A percentile compares a stretch with the other conserved stretches of the same genome.
These are phyloP conservation scores for Pleurotus tuoliensis DNA, from an alignment of 768 basidiomycete genomes.

Conservation along the genomic window DNA sequence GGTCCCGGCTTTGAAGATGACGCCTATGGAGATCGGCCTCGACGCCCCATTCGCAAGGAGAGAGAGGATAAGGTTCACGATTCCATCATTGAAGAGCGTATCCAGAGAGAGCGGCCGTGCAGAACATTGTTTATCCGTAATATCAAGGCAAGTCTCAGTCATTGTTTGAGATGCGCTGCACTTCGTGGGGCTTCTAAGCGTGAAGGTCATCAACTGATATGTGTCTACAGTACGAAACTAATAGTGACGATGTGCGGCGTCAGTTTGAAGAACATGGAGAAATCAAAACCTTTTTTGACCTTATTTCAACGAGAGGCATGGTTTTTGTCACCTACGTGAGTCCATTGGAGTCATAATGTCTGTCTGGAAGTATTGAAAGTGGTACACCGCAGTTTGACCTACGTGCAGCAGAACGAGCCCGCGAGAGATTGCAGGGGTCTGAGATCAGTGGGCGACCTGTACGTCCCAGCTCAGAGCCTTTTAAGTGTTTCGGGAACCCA, in stretches of 20 bases:
- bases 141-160: constrained; percentile 77
- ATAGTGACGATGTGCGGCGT: constrained; percentile 77
- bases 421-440: constrained; percentile 87
- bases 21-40: constrained; percentile 32
- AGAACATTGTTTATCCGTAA: constrained; percentile 96
- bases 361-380: neutral
- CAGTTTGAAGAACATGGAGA: constrained; percentile 93
- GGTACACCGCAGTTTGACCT: constrained; percentile 70
- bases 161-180: constrained; percentile 9
- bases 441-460: constrained; percentile 88
- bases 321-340: constrained; percentile 98
- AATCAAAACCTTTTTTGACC: constrained; percentile 96
- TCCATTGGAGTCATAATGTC: constrained; percentile 14
- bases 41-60: constrained; percentile 63
- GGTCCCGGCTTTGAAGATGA: constrained; percentile 54
- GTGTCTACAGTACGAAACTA: constrained; percentile 74
- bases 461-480: constrained; percentile 29
- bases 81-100: constrained; percentile 90
- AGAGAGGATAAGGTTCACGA: constrained; percentile 88
- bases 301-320: constrained; percentile 95
- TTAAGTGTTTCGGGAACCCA: constrained; percentile 11
- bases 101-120: constrained; percentile 91
- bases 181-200: neutral
- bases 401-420: constrained; percentile 87
- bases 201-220: constrained; percentile 5